Evolutionary conservation across 2,329 filamentous ascomycete species (phyloP), one percentile per base, ranked within the genome.

Genomic region (Fusarium pseudograminearum): DNA sequence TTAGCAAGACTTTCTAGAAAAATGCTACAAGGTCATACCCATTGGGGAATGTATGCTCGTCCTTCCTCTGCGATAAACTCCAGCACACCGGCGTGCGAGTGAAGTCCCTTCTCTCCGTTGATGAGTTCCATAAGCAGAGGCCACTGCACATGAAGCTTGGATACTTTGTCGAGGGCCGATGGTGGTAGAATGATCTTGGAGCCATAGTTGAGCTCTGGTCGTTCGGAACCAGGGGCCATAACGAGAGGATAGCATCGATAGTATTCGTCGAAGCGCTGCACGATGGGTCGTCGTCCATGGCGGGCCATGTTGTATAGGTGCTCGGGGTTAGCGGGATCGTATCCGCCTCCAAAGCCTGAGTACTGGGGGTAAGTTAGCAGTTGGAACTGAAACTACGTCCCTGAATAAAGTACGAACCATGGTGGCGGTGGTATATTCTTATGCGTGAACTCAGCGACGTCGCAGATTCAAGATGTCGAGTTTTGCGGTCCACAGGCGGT

Each of bases 21-120:
- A 10, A 4, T 50, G 15, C 67, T 3, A 6, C 16, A 7, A 24
- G 41, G 7, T 30, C 86, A 69, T 83, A 94, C 92, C 95, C 96
- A 99, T 80, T 94, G 93, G 33, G 96, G 96, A 65, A 99, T 86
- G 81, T 99, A 99, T 56, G 97, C 94, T 78, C 96, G 92, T 51
- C 96, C 96, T 80, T 99, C 96, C 78, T 99, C 96, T 6, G 96
- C 96, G 59, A 97, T 96, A 77, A 99, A 99, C 80, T 99, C 96
- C 69, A 99, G 82, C 22, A 99, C 96, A 83, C 96, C 96, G 7
- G 93, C 94, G 80, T 99, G 96, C 28, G 95, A 96, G 78, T 92
- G 91, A 78, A 87, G 91, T 30, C 89, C 89, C 77, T 90, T 91
- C 67, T 91, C 89, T 26, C 94, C 94, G 78, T 98, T 99, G 74